Evolutionary conservation across 1,139 yeast species (phyloP).

Genomic region (Nakaseomyces uthaithaninus): DNA sequence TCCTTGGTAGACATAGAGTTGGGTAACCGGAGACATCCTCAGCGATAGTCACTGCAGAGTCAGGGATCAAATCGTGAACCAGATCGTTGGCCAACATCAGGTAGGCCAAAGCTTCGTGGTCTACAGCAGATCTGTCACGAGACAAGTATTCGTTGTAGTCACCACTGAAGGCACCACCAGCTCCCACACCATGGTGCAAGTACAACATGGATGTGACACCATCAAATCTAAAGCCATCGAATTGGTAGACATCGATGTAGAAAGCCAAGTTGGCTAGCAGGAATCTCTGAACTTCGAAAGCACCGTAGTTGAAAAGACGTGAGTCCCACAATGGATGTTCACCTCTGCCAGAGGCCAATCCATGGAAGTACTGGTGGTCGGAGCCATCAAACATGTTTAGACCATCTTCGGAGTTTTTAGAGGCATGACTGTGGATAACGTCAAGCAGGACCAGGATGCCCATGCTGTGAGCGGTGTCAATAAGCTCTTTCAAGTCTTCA

Average conservation of each 20-base stretch:
- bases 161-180: slow-evolving; percentile 78
- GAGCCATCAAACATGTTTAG: slow-evolving; percentile 91
- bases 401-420: slow-evolving; percentile 91
- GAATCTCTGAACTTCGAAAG: slow-evolving; percentile 83
- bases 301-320: slow-evolving; percentile 81
- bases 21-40: slow-evolving; percentile 99
- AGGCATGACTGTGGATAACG: slow-evolving; percentile 92
- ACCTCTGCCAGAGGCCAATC: slow-evolving; percentile 47
- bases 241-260: slow-evolving; percentile 72
- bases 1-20: slow-evolving; percentile 69
- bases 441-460: slow-evolving; percentile 85
- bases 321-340: slow-evolving; percentile 93
- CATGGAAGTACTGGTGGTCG: slow-evolving; percentile 87
- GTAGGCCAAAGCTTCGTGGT: slow-evolving; percentile 78
- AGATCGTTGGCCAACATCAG: slow-evolving; percentile 81
- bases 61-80: slow-evolving; percentile 46
- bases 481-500: slow-evolving; percentile 81
- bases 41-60: slow-evolving; percentile 70
- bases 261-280: slow-evolving; percentile 79
- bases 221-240: slow-evolving; percentile 94
- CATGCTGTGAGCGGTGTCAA: slow-evolving; percentile 84
- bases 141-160: slow-evolving; percentile 88
- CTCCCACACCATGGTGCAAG: slow-evolving; percentile 83
- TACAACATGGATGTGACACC: slow-evolving; percentile 95
- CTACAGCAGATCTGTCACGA: slow-evolving; percentile 58